Base-by-base conservation (phyloP, 352 stramenopile genomes). In the Phytophthora sojae region DNA sequence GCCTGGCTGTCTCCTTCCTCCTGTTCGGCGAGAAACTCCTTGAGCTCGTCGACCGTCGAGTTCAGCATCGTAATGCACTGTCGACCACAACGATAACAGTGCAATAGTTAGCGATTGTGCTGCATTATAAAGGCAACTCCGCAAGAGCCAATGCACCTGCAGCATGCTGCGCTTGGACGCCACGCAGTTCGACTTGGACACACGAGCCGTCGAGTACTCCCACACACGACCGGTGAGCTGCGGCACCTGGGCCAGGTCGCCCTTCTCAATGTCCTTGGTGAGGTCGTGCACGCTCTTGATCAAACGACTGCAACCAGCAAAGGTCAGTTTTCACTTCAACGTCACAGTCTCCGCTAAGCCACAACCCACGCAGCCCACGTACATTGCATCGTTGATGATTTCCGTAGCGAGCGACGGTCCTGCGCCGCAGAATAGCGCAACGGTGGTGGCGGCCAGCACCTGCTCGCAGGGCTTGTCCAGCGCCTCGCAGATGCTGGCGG, bases 171-270 rank as follows among this genome's bases (percentile, higher is more conserved):
- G 85, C 75, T 95, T 95, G 25, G 88, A 94, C 7, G 89, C 86
- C 29, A 94, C 85, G 58, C 87, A 94, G 68, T 96, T 96, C 30
- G 89, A 96, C 76, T 94, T 96, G 65, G 88, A 90, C 30, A 92
- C 80, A 44, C 75, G 85, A 39, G 70, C 37, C 3, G 88, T 67
- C n/a, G 82, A 94, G 61, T 83, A 85, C 54, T 96, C 89, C 89
- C 89, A 96, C 39, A 96, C 88, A 49, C 86, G 85, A 26, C 89
- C 89, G 0, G 89, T 96, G 53, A 94, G 74, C 61, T 94, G 82
- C 7, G 89, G 86, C 15, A 96, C 69, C 2, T 74, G 77, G n/a
- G 67, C 55, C 23, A 91, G 58, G 2, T 95, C 79, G 4, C 77
- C 75, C 12, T 69, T 79, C 19, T 81, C 67, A 50, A 95, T 83